Base-by-base conservation (phyloP, 495 filamentous ascomycete genomes). In the Penicillium odoratum region DNA sequence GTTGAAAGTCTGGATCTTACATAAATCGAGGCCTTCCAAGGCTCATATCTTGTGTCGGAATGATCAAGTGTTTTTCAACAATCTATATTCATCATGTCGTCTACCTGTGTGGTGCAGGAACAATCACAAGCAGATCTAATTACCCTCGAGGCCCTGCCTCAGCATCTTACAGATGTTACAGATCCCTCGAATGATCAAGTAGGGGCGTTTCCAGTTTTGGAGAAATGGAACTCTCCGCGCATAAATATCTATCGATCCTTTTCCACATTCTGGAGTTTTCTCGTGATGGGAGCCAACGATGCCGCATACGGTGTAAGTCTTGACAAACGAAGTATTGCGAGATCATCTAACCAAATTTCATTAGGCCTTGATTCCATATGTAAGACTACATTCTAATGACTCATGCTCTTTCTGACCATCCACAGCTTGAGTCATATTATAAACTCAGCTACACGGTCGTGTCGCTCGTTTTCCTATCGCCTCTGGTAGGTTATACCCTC, bases 251-350 rank as follows among this genome's bases (percentile, higher is more conserved):
- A 74, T 60, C 82, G 91, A 16, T 78, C 85, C 7, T 69, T 85
- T 29, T 71, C 86, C 3, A 85, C 87, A n/a, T 85, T 90, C 61
- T 90, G 83, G 78, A 77, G 74, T 47, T 94, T 96, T 63, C 74
- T 91, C 13, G 81, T 90, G 5, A 86, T 94, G 83, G 92, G 92
- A 7, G 80, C 84, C 64, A 94, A 91, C 68, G 92, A 96, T 76
- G 88, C 86, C 18, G 88, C 88, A 2, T 88, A 88, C 61, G 91
- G 91, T 44, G 89, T 90, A 74, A 78, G 85, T 67, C 30, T 28
- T 7, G 29, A 53, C 33, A 52, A 5, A 36, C 40, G 4, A 26
- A 34, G 16, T 31, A 10, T 8, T 16, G 13, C 4, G 7, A 38
- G 30, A n/a, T 8, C 2, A 34, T 42, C 26, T 26, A 44, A 31